phyloP scores from a whole-genome alignment of 768 basidiomycete species.

The Kwoniella sp. region DNA sequence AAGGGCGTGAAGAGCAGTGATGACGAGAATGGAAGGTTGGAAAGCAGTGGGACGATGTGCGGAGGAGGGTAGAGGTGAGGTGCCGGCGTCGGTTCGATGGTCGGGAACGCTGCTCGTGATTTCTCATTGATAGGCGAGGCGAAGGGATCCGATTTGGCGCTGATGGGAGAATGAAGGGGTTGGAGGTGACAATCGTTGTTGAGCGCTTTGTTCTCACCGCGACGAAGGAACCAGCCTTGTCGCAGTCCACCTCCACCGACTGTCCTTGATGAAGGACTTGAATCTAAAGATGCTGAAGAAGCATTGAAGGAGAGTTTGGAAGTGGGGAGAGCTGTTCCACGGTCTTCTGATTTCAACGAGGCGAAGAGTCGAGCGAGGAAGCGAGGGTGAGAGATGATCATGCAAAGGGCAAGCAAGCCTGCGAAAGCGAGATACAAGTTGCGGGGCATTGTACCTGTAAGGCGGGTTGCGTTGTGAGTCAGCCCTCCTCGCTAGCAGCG shows the following conservation, averaged over 20 bases:
- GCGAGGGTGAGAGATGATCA: slow-evolving; percentile 42
- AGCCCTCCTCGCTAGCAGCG: no score
- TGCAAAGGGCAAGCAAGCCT: slow-evolving; percentile 37
- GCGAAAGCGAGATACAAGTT: slow-evolving; percentile 38
- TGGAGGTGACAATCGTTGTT: background rate
- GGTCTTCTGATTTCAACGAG: slow-evolving; percentile 21
- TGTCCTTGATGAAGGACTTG: background rate
- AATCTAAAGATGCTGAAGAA: slow-evolving; percentile 2
- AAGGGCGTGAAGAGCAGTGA: slow-evolving; percentile 38
- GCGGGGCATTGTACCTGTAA: slow-evolving; percentile 36
- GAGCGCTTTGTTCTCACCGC: background rate
- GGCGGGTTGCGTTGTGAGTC: no score
- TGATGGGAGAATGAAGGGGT: background rate
- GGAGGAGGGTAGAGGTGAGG: slow-evolving; percentile 41
- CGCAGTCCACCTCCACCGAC: slow-evolving; percentile 26
- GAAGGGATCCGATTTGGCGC: slow-evolving; percentile 20
- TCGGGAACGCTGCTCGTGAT: background rate
- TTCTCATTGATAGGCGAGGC: slow-evolving; percentile 11
- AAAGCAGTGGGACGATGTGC: slow-evolving; percentile 31
- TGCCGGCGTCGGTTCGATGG: slow-evolving; percentile 4
- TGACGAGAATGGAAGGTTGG: slow-evolving; percentile 35
- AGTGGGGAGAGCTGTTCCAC: background rate
- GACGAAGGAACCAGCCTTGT: slow-evolving; percentile 23
- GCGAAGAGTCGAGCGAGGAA: slow-evolving; percentile 51
- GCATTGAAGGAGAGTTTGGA: background rate